Evolutionary conservation across 257 asterid genomes (phyloP).

Genomic region (Solanum peruvianum): DNA sequence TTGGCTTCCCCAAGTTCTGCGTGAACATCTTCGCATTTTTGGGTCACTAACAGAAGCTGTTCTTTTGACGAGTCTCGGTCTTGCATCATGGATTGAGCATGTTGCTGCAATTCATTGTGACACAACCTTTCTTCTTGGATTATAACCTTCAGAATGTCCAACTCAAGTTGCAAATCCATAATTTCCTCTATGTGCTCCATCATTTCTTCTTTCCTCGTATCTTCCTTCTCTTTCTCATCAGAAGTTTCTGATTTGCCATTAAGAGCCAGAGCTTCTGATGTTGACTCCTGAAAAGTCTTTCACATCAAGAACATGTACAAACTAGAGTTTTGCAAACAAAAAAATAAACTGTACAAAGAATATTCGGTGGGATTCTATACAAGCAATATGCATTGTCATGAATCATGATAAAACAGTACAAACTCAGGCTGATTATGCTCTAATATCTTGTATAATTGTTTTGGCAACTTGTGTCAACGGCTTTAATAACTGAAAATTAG

Average conservation of each 20-base stretch:
- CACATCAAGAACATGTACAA: conserved; percentile 3
- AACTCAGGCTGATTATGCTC: not conserved
- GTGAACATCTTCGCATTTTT: conserved; percentile 35
- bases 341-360: not conserved
- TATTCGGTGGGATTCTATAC: not conserved
- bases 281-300: conserved; percentile 56
- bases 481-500: not conserved
- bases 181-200: conserved; percentile 34
- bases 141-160: conserved; percentile 72
- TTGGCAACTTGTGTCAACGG: not conserved
- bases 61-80: conserved; percentile 57
- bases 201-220: conserved; percentile 8
- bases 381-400: not conserved
- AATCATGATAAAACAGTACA: not conserved
- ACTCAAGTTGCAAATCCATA: conserved; percentile 74
- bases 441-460: not conserved
- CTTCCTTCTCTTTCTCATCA: conserved; percentile 22
- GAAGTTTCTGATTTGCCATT: conserved; percentile 14
- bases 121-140: conserved; percentile 69
- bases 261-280: conserved; percentile 41
- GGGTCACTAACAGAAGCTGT: conserved; percentile 26
- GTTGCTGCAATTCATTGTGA: conserved; percentile 40
- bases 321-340: not conserved
- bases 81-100: conserved; percentile 26
- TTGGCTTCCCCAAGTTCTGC: conserved; percentile 54